A percentile compares a stretch with the other conserved stretches of the same genome.
phyloP scores from a whole-genome alignment of 208 protist species.

The Wallacemonas sp. region DNA sequence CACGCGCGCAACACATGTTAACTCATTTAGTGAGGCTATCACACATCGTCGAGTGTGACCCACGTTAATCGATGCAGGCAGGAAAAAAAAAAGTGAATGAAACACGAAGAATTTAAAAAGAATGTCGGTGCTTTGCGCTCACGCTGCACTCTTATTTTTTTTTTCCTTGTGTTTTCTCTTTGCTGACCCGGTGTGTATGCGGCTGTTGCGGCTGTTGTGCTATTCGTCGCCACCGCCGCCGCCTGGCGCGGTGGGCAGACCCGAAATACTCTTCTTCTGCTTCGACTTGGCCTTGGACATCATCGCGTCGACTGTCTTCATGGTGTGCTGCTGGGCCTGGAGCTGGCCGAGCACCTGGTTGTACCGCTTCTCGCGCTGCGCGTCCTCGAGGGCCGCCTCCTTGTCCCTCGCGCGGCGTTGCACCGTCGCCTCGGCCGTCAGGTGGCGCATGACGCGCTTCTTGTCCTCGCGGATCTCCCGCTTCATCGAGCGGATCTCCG shows the following conservation, averaged over 20 bases:
- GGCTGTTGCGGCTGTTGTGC: too few relatives aligned
- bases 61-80: too few relatives aligned
- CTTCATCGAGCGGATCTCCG: conserved; percentile 65
- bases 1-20: too few relatives aligned
- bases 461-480: conserved; percentile 79
- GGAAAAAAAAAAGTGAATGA: conserved; percentile 12
- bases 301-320: conserved; percentile 83
- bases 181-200: too few relatives aligned
- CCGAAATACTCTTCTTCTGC: conserved; percentile 51
- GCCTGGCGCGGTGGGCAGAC: conserved; percentile 21
- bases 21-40: too few relatives aligned
- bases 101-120: conserved; percentile 7
- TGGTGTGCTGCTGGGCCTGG: conserved; percentile 83
- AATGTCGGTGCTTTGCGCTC: too few relatives aligned
- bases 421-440: conserved; percentile 79
- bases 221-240: conserved; percentile 13
- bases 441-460: conserved; percentile 80
- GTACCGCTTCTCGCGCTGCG: conserved; percentile 54
- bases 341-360: conserved; percentile 74
- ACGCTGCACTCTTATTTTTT: neutral
- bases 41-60: too few relatives aligned
- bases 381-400: conserved; percentile 31
- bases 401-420: conserved; percentile 68
- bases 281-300: conserved; percentile 68
- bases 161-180: conserved; percentile 12